Evolutionary conservation across 179 eudicot species (phyloP).

Genomic region (Silene noctiflora): DNA sequence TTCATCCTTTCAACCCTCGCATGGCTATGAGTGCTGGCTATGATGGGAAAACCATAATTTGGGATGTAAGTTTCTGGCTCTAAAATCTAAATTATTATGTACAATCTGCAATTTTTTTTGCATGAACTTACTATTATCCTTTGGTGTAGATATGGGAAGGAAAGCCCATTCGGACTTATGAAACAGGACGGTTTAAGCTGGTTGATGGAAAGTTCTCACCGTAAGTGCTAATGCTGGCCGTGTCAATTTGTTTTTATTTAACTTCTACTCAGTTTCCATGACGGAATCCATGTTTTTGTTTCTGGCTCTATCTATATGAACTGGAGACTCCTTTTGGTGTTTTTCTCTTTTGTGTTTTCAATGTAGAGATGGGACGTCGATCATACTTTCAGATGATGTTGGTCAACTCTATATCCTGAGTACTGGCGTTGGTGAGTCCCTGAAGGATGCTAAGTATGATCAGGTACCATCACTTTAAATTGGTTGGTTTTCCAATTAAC

Average conservation of each 20-base stretch:
- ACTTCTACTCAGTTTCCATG: constrained; percentile 2
- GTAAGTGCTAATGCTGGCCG: constrained; percentile 49
- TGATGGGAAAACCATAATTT: constrained; percentile 95
- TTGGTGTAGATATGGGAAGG: constrained; percentile 96
- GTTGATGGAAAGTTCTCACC: constrained; percentile 98
- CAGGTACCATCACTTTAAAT: constrained; percentile 51
- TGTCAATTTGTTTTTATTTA: neutral
- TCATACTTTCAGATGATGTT: constrained; percentile 90
- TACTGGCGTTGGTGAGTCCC: constrained; percentile 94
- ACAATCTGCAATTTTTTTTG: constrained; percentile 7
- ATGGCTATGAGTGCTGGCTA: constrained; percentile 99
- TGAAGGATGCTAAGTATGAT: constrained; percentile 85
- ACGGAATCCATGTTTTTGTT: constrained; percentile 5
- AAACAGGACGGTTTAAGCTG: constrained; percentile 83
- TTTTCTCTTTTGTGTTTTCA: neutral
- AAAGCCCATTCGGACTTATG: constrained; percentile 76
- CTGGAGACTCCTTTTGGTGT: constrained; percentile 12
- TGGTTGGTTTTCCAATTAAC: constrained; percentile 5
- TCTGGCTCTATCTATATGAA: neutral
- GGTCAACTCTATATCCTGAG: constrained; percentile 85
- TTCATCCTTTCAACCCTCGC: constrained; percentile 94
- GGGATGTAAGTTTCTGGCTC: constrained; percentile 80
- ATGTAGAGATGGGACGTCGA: constrained; percentile 93
- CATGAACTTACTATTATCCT: constrained; percentile 19
- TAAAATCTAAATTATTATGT: neutral